Base-by-base conservation (phyloP, 2,329 filamentous ascomycete genomes). In the Pyricularia grisea region DNA sequence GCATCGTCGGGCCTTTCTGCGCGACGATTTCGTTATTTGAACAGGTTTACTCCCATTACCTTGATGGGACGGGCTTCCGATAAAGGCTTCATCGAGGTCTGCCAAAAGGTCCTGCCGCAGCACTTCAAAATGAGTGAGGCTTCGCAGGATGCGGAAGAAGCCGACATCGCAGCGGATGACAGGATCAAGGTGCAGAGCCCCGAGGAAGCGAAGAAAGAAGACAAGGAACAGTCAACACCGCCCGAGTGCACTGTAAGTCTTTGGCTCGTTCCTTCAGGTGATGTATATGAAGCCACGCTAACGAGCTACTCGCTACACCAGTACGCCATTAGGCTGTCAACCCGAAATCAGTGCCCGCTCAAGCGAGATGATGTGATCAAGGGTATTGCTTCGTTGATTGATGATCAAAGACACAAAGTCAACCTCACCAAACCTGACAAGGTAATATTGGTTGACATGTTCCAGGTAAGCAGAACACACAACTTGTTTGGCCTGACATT, bases 241-340 rank as follows among this genome's bases (percentile, higher is more conserved):
- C 71, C 74, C 10, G 74, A 75, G 36, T 77, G 75, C 70, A 81
- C 84, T 71, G 84, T 86, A 76, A 76, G 65, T 27, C 14, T 20
- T 17, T 4, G 6, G 23, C 14, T 2, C 6, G 10, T 36, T 23
- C 65, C 25, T 30, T 30, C 65, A 20, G 9, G 28, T 9, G 25
- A 25, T 28, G 66, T 64, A 30, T 71, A 27, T 9, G 68, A 70
- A 67, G 28, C 67, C 30, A 66, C 66, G 36, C 66, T 67, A 42
- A 67, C 66, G 55, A 27, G 17, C 17, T 50, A 63, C 27, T 17
- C 27, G 60, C 60, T 63, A 23, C 65, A 28, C 36, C 33, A 68
- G 92, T 95, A 93, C 78, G 92, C 92, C n/a, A 94, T 96, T 73
- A 88, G 92, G 64, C 87, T 90, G n/a, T 90, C 87, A 17, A 87